phyloP scores from a whole-genome alignment of 1,139 yeast species.

The Blastobotrys raffinosifermentans region DNA sequence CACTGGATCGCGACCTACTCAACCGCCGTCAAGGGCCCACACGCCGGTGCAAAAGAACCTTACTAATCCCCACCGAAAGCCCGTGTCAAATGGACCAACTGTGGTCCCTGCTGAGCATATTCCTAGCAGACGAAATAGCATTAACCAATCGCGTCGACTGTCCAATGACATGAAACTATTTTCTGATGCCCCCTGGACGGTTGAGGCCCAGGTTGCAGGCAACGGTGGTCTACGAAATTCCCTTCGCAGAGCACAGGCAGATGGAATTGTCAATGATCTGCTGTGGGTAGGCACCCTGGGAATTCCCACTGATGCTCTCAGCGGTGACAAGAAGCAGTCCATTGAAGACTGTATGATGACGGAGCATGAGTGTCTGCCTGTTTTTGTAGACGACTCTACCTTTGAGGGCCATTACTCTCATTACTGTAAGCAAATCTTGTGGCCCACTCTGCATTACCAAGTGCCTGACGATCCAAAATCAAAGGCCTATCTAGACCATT shows the following conservation, averaged over 20 bases:
- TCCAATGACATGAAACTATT: conserved; percentile 44
- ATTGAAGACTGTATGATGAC: conserved; percentile 23
- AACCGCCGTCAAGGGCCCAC: conserved; percentile 1
- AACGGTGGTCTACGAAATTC: conserved; percentile 89
- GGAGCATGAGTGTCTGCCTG: conserved; percentile 56
- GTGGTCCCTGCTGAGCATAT: conserved; percentile 5
- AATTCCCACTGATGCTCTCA: conserved; percentile 81
- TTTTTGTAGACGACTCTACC: conserved; percentile 68
- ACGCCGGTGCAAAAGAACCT: conserved; percentile 4
- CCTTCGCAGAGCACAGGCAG: conserved; percentile 52
- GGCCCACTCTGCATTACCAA: conserved; percentile 97
- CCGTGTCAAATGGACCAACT: conserved; percentile 1
- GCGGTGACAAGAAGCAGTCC: conserved; percentile 51
- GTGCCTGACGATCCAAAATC: conserved; percentile 94
- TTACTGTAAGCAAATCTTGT: conserved; percentile 85
- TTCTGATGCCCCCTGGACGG: conserved; percentile 69
- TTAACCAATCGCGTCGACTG: conserved; percentile 5
- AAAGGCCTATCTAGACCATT: conserved; percentile 91
- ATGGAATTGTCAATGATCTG: conserved; percentile 43
- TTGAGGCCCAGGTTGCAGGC: conserved; percentile 66
- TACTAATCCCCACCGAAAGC: conserved; percentile 1
- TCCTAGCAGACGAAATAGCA: conserved; percentile 9
- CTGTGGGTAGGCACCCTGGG: conserved; percentile 89
- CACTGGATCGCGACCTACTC: neutral
- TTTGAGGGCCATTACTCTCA: conserved; percentile 87